phyloP scores from a whole-genome alignment of 495 filamentous ascomycete species.

The Choiromyces venosus region DNA sequence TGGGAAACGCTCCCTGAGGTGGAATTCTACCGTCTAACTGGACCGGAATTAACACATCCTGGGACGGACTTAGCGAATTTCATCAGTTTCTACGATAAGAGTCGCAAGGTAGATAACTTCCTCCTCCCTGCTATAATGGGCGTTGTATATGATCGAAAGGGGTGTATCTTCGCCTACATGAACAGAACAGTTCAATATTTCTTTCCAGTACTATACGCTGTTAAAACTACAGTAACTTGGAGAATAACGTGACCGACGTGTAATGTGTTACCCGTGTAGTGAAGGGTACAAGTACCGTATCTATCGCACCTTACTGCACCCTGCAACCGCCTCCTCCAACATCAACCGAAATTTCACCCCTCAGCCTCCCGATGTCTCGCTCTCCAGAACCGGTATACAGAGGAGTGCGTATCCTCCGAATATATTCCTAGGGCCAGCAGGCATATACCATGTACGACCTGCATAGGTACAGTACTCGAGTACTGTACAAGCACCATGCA shows the following conservation, averaged over 20 bases:
- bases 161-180: not conserved
- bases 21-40: no score
- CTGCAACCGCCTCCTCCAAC: not conserved
- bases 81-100: no score
- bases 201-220: not conserved
- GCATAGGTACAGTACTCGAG: no score
- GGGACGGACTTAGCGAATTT: no score
- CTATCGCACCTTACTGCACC: not conserved
- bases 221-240: not conserved
- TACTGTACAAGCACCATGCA: not conserved
- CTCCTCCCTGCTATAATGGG: not conserved
- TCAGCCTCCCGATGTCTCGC: not conserved
- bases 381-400: not conserved
- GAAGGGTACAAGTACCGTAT: no score
- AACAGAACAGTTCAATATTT: not conserved
- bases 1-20: no score
- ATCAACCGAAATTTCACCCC: not conserved
- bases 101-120: not conserved
- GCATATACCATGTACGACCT: not conserved
- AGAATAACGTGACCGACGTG: not conserved
- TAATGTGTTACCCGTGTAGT: not conserved
- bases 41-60: no score
- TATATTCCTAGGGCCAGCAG: not conserved
- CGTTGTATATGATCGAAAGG: not conserved
- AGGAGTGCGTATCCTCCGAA: not conserved